Evolutionary conservation across 23 red algal genomes (phyloP).

Genomic region (Gracilaria gracilis): DNA sequence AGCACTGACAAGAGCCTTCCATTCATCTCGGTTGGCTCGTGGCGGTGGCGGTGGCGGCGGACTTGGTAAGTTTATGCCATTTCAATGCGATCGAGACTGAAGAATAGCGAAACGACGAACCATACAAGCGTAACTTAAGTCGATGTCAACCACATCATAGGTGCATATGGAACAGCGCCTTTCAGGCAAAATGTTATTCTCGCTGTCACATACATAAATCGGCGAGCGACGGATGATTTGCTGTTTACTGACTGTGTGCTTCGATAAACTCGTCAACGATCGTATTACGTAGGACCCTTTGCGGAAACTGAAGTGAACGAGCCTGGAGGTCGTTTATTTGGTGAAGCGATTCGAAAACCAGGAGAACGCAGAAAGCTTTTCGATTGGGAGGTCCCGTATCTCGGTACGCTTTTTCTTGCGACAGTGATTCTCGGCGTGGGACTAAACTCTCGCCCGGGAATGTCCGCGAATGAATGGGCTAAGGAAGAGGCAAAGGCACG

Average conservation of each 20-base stretch:
- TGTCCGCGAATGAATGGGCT: conserved; percentile 39
- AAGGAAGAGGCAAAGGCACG: conserved; percentile 52
- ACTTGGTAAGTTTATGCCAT: not conserved
- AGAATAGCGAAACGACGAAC: not conserved
- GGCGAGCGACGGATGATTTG: not conserved
- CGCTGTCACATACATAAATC: not conserved
- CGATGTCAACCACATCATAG: not conserved
- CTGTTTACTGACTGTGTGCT: not conserved
- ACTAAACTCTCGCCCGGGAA: conserved; percentile 65
- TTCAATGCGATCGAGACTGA: not conserved
- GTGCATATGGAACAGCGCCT: not conserved
- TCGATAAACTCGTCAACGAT: not conserved
- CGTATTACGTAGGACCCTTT: conserved; percentile 1
- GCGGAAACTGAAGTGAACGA: conserved; percentile 64
- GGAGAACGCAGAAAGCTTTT: conserved; percentile 72
- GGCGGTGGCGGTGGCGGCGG: conserved; percentile 28
- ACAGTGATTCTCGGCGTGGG: conserved; percentile 63
- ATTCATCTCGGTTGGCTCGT: conserved; percentile 50
- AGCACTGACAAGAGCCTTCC: conserved; percentile 39
- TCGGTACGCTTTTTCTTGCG: conserved; percentile 47
- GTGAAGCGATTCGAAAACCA: conserved; percentile 75
- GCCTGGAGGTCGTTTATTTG: conserved; percentile 82
- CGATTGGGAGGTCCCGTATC: conserved; percentile 70
- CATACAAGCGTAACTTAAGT: not conserved
- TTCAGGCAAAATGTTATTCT: not conserved